phyloP scores from a whole-genome alignment of 495 filamentous ascomycete species.

The Penicillium soppii region DNA sequence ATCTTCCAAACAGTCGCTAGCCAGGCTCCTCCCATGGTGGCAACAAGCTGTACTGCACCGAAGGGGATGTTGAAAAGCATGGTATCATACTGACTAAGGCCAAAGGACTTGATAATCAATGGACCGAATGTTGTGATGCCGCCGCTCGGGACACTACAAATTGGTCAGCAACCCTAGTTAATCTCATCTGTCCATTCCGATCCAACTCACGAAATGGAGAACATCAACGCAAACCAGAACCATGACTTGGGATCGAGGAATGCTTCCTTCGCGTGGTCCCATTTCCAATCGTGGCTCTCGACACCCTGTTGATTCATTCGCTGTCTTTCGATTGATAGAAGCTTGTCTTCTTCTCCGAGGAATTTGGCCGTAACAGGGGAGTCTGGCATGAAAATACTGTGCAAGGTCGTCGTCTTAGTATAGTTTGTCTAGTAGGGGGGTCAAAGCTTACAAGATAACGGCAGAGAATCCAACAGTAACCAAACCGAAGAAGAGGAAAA shows the following conservation, averaged over 20 bases:
- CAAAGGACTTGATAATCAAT: slow-evolving; percentile 62
- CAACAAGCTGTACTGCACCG: slow-evolving; percentile 58
- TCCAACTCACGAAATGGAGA: slow-evolving; percentile 42
- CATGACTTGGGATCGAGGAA: slow-evolving; percentile 64
- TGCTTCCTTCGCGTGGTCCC: slow-evolving; percentile 62
- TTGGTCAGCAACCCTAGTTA: slow-evolving; percentile 17
- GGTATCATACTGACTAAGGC: slow-evolving; percentile 57
- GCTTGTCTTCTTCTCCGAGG: slow-evolving; percentile 56
- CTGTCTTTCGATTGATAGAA: slow-evolving; percentile 60
- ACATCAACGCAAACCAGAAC: slow-evolving; percentile 64
- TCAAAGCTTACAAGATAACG: slow-evolving; percentile 36
- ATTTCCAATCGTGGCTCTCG: slow-evolving; percentile 57
- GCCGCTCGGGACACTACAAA: slow-evolving; percentile 55
- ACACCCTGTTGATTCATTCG: slow-evolving; percentile 65
- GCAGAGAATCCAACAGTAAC: slow-evolving; percentile 50
- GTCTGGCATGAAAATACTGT: slow-evolving; percentile 54
- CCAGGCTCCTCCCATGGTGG: slow-evolving; percentile 57
- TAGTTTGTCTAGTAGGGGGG: background rate
- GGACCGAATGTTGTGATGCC: slow-evolving; percentile 64
- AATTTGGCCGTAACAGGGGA: slow-evolving; percentile 60
- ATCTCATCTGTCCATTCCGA: background rate
- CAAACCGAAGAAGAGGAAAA: slow-evolving; percentile 55
- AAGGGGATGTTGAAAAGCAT: slow-evolving; percentile 68
- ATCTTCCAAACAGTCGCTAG: slow-evolving; percentile 51
- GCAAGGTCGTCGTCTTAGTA: background rate